A percentile compares a stretch with the other conserved stretches of the same genome.
These are phyloP conservation scores for Endogone sp. DNA, from an alignment of 192 early-diverging fungal genomes.

Conservation along the genomic window DNA sequence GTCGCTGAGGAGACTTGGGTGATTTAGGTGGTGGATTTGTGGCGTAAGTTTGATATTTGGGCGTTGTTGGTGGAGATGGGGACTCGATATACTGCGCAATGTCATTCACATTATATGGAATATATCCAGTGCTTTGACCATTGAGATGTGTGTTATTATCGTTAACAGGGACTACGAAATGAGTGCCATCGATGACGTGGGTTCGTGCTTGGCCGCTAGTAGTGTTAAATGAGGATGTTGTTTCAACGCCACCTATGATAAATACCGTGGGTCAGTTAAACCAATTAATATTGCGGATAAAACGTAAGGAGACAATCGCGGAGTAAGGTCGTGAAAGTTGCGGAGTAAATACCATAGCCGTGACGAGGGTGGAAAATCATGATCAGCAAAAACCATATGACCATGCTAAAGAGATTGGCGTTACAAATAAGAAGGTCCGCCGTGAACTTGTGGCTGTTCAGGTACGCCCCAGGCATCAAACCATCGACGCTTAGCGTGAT, in stretches of 20 bases:
- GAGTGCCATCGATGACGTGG: background rate
- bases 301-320: background rate
- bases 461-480: constrained; percentile 18
- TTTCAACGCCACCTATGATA: background rate
- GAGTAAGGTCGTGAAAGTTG: background rate
- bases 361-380: constrained; percentile 5
- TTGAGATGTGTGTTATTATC: background rate
- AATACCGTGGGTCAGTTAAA: no score
- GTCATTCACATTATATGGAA: background rate
- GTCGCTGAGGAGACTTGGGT: background rate
- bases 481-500: constrained; percentile 33
- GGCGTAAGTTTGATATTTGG: background rate
- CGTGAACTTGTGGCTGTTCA: constrained; percentile 23
- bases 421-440: constrained; percentile 32
- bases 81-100: background rate
- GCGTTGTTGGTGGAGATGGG: background rate
- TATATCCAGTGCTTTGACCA: background rate
- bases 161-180: background rate
- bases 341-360: constrained; percentile 2
- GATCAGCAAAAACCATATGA: constrained; percentile 3
- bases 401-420: constrained; percentile 10
- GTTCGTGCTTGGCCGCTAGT: background rate
- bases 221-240: background rate
- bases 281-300: no score
- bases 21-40: background rate